Base-by-base conservation (phyloP, 768 basidiomycete species). In the Leucocoprinus leucothites region DNA sequence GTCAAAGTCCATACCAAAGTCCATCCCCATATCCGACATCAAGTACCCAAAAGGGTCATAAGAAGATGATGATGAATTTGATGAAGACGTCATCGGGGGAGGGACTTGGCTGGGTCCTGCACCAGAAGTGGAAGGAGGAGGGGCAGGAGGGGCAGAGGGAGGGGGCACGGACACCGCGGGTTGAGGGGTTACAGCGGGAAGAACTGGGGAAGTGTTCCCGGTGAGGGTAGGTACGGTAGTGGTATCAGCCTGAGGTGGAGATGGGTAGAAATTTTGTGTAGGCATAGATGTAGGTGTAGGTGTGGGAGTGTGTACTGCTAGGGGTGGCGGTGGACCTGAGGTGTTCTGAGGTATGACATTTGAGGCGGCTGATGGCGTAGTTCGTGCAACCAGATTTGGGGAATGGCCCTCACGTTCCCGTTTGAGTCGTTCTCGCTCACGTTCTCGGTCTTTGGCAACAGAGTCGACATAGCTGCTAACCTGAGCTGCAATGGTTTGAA, bases 381-480 rank as follows among this genome's bases (percentile, higher is more conserved):
- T 60, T 31, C 68, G 60, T 38, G 71, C 65, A 8, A 60, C 47
- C 55, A 72, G 60, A 44, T 67, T 70, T 7, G 75, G 75, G 1
- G 75, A 74, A 22, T 67, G 61, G 26, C 69, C 74, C 62, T 89
- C 86, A 18, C 86, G 72, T 66, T 87, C 88, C 45, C 79, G 73
- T 60, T 83, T 82, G 45, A 90, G 75, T 24, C 88, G 76, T 60
- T 91, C 89, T 5, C 89, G 76, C 66, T 94, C 91, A 54, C 77
- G 75, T 57, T 93, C 91, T 16, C 91, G 75, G 61, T 93, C 91
- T 58, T 81, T 82, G 3, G 84, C 85, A 4, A 91, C 79, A 8
- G 80, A 79, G 53, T 93, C 91, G 5, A 93, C 87, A 61, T 89
- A 92, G 1, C 74, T 73, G 26, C 82, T 81, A 16, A 89, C 79